Percentiles rank a stretch among this genome's conserved stretches.
These are phyloP conservation scores for Xylaria palmicola DNA, from an alignment of 495 filamentous ascomycete species.

Conservation along the genomic window DNA sequence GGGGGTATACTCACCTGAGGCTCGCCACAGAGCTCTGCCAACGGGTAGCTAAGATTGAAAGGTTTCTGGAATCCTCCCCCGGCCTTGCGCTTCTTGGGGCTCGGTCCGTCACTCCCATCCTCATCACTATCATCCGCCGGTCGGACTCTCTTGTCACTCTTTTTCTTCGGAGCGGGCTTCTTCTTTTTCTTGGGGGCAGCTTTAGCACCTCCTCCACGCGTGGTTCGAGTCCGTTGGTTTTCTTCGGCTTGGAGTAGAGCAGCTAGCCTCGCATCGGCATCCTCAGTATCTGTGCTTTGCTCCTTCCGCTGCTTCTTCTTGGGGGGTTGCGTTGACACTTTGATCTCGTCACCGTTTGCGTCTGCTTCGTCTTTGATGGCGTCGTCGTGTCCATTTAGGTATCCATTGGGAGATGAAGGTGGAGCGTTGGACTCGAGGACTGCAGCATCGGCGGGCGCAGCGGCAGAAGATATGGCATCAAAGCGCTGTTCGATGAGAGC, in stretches of 20 bases:
- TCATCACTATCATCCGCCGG: conserved; percentile 78
- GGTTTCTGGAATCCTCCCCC: conserved; percentile 53
- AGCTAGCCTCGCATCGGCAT: conserved; percentile 82
- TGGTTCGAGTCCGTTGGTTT: conserved; percentile 70
- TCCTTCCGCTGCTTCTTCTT: conserved; percentile 59
- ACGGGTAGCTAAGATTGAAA: conserved; percentile 49
- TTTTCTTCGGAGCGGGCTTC: conserved; percentile 64
- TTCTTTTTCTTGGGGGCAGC: conserved; percentile 47
- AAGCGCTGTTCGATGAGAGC: conserved; percentile 85
- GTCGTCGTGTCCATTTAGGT: conserved; percentile 37
- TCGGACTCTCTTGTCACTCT: conserved; percentile 74
- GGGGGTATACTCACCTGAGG: conserved; percentile 47
- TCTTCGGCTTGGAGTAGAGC: conserved; percentile 89
- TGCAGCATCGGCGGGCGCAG: conserved; percentile 33
- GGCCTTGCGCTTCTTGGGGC: conserved; percentile 49
- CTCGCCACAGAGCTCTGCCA: conserved; percentile 57
- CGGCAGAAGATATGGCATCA: conserved; percentile 66
- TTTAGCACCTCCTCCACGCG: conserved; percentile 61
- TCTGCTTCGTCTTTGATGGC: conserved; percentile 24
- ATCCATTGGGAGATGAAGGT: conserved; percentile 20
- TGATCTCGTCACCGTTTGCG: conserved; percentile 44
- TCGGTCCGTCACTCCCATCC: conserved; percentile 58
- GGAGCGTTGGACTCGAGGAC: conserved; percentile 24
- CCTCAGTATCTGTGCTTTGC: conserved; percentile 43
- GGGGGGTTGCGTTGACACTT: conserved; percentile 52